Base-by-base conservation (phyloP, 495 filamentous ascomycete genomes). In the Trichocladium uniseriatum region DNA sequence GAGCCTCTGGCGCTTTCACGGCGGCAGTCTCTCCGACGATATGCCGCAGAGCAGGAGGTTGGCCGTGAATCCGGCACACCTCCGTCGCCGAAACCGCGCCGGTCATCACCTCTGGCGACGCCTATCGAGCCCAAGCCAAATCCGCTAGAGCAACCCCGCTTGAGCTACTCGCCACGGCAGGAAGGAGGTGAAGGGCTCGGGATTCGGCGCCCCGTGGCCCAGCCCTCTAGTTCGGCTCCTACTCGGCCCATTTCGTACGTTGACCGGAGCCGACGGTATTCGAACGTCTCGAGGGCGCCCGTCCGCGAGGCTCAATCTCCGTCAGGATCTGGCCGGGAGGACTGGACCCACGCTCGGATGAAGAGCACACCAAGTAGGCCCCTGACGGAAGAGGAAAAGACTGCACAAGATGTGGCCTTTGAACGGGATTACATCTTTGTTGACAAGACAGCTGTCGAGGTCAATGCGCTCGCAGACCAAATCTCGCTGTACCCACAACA, bases 381-480 rank as follows among this genome's bases (percentile, higher is more conserved):
- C 16, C 38, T 68, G 3, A 70, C 69, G 35, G 80, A 88, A 39
- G 84, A 77, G 27, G 87, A 91, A 54, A 78, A 76, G 49, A 86
- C 86, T 18, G 89, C 84, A 10, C 87, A 95, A 55, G 90, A 94
- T 47, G 79, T 92, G 5, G 87, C 86, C 1, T 86, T 94, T 61
- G 89, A 94, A 60, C 75, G 89, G 54, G 92, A 96, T 56, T 98
- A 96, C 55, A 91, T 98, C 29, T 68, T 98, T 15, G 87, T 98
- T 16, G 94, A 98, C 66, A 97, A 96, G 70, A 82, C 83, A 43
- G 83, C 84, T 7, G 89, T 97, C 4, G 88, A 96, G 64, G 91
- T 97, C 22, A 96, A 98, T 68, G 91, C 92, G 4, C 87, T 98
- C 61, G 92, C 92, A 8, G 92, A 98, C 61, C 89, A 97, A 64